Base-by-base conservation (phyloP, 805 yeast species). In the Teunomyces gatunensis region DNA sequence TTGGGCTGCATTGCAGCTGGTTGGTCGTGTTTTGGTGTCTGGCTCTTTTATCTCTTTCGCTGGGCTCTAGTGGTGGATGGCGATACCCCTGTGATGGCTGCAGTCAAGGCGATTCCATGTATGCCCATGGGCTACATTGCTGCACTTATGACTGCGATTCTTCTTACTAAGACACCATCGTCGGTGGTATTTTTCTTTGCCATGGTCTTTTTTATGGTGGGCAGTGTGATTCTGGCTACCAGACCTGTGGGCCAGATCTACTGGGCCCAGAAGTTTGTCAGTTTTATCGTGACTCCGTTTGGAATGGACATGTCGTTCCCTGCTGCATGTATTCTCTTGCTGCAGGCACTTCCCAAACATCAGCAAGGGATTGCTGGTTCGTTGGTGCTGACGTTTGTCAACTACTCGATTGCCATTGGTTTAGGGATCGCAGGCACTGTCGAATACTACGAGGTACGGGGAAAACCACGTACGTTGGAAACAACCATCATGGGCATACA, bases 381-480 rank as follows among this genome's bases (percentile, higher is more conserved):
- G 23, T 46, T 56, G 32, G 59, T 56, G 13, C 45, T 53, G 3
- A 56, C 59, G 5, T 51, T 56, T 39, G 56, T 56, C 30, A 56
- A 56, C 49, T 56, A 54, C 40, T 53, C 58, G 30, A 52, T 68
- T 28, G 60, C 70, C 18, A 58, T 67, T 23, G 72, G 72, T 2
- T 57, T 68, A 40, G 72, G 72, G 1, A 47, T 67, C 25, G 69
- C 71, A 2, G 71, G 71, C 0, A 58, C 69, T 0, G 73, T 64
- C 1, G 70, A 67, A 49, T 47, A 47, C 18, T 68, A 68, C 48
- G 52, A 55, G 7, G 63, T 63, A 3, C 48, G 46, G 33, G 51
- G 52, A 35, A 54, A 34, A 49, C 54, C 50, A 1, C 55, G 50
- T 0, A 32, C 49, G 18, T 11, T 47, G n/a, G 60, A 48, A 2